These are phyloP conservation scores for Sistotremastrum suecicum DNA, from an alignment of 768 basidiomycete genomes.

Conservation along the genomic window DNA sequence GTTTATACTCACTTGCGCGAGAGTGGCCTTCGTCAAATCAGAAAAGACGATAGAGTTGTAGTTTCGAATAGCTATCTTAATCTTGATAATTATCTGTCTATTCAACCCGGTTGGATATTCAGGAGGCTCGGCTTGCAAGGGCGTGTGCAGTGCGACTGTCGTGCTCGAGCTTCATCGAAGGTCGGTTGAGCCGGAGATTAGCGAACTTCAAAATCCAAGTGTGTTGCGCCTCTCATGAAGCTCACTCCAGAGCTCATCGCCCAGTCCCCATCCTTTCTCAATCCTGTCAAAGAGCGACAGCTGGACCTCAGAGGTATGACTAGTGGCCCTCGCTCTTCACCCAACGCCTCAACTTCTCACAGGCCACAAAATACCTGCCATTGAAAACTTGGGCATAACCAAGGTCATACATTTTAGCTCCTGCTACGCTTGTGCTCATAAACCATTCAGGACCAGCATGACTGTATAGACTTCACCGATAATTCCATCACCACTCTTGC, in stretches of 20 bases:
- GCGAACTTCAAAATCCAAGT: background rate
- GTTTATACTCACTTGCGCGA: too few species aligned
- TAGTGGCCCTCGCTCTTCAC: background rate
- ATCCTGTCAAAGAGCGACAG: constrained; percentile 79
- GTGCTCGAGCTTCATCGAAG: too few species aligned
- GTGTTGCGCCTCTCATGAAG: constrained; percentile 47
- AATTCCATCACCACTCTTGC: constrained; percentile 72
- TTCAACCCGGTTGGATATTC: too few species aligned
- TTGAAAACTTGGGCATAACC: constrained; percentile 93
- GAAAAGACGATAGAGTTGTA: too few species aligned
- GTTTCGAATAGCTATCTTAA: too few species aligned
- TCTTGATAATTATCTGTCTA: too few species aligned
- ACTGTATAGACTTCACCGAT: constrained; percentile 89
- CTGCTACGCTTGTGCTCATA: constrained; percentile 6
- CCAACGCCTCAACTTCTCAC: constrained; percentile 7
- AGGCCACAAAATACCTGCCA: constrained; percentile 91
- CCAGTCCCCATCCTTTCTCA: constrained; percentile 64
- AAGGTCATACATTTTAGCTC: constrained; percentile 29
- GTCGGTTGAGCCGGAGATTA: too few species aligned
- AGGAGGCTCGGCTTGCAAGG: too few species aligned
- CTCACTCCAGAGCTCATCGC: constrained; percentile 87
- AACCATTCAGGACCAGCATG: constrained; percentile 66
- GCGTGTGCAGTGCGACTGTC: too few species aligned
- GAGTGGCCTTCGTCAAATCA: too few species aligned
- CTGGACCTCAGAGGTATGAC: constrained; percentile 75